Conservation (phyloP, 2,329 filamentous ascomycete genomes). For the Pleurostoma richardsiae region DNA sequence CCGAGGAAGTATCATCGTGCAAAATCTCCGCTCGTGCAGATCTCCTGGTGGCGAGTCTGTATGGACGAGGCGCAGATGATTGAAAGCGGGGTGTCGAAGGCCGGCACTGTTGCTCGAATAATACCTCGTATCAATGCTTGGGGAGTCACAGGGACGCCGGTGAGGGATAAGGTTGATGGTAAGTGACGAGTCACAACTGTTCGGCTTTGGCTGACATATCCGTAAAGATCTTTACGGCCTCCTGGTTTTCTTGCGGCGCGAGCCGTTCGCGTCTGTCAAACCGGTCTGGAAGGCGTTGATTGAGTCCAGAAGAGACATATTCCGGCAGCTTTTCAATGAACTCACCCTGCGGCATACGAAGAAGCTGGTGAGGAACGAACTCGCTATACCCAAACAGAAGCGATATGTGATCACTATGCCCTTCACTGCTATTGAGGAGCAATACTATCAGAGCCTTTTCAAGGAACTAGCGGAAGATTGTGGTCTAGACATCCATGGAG, state of each 20-base stretch:
- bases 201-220: too few relatives aligned
- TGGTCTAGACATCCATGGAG: conserved; percentile 59
- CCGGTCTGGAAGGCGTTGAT: conserved; percentile 66
- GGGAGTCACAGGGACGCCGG: conserved; percentile 87
- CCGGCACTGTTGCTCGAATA: conserved; percentile 71
- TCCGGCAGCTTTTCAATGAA: conserved; percentile 62
- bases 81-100: conserved; percentile 79
- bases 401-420: conserved; percentile 84
- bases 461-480: conserved; percentile 68
- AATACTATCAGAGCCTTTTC: conserved; percentile 77
- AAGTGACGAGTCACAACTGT: too few relatives aligned
- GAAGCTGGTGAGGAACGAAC: conserved; percentile 69
- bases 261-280: conserved; percentile 65
- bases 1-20: conserved; percentile 60
- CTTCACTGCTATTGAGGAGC: conserved; percentile 85
- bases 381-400: conserved; percentile 76
- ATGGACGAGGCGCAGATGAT: conserved; percentile 87
- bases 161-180: conserved; percentile 53
- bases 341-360: conserved; percentile 86
- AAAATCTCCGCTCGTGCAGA: conserved; percentile 71
- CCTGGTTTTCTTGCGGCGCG: conserved; percentile 72
- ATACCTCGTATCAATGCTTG: conserved; percentile 85
- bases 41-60: conserved; percentile 84
- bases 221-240: conserved; percentile 70
- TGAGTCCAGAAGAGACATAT: conserved; percentile 53